phyloP scores from a whole-genome alignment of 306 rosid genomes.

The Rosa lucieae region DNA sequence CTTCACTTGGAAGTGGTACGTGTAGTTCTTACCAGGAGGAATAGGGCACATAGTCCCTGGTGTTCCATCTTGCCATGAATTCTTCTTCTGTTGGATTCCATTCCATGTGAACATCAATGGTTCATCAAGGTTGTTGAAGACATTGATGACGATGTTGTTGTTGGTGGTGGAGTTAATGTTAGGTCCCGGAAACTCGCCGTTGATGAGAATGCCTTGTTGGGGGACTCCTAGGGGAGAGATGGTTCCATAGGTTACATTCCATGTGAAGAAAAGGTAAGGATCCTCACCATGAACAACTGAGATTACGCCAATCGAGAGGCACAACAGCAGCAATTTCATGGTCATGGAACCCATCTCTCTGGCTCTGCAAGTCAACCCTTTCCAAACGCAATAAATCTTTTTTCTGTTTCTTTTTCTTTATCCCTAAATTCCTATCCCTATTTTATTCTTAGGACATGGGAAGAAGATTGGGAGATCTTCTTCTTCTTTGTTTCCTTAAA shows the following conservation, averaged over 20 bases:
- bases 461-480: constrained; percentile 3
- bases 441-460: background rate
- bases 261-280: constrained; percentile 55
- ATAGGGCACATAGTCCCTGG: constrained; percentile 62
- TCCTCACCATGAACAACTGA: constrained; percentile 40
- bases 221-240: constrained; percentile 66
- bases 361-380: background rate
- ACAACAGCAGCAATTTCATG: constrained; percentile 1
- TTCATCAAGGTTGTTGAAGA: constrained; percentile 62
- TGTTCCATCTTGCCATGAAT: constrained; percentile 65
- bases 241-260: constrained; percentile 66
- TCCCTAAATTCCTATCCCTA: background rate
- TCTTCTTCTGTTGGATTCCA: constrained; percentile 68
- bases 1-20: constrained; percentile 59
- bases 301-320: constrained; percentile 25
- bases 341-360: background rate
- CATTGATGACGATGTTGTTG: constrained; percentile 56
- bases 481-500: background rate
- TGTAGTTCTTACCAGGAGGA: constrained; percentile 48
- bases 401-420: background rate
- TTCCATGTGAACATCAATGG: constrained; percentile 56
- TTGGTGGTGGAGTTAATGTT: constrained; percentile 63
- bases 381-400: background rate
- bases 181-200: constrained; percentile 63
- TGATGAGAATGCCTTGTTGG: constrained; percentile 71